A percentile compares a stretch with the other conserved stretches of the same genome.
These are phyloP conservation scores for Diaporthe helianthi DNA, from an alignment of 2,329 filamentous ascomycete species.

Conservation along the genomic window DNA sequence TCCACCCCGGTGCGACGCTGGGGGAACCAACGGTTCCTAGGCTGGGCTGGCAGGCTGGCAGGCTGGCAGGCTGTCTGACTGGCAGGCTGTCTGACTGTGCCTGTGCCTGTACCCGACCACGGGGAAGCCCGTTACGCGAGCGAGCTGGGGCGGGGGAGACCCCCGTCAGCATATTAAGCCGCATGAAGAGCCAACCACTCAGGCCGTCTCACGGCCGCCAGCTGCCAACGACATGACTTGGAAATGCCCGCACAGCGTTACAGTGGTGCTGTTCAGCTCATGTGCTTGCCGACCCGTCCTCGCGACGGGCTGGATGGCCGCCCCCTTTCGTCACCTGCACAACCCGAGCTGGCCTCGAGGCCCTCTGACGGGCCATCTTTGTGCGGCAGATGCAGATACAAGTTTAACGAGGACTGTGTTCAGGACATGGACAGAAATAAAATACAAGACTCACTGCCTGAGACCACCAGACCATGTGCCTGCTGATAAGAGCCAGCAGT, in stretches of 20 bases:
- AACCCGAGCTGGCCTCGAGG: conserved; percentile 1
- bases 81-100: conserved; percentile 5
- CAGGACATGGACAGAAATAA: background rate
- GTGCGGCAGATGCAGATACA: conserved; percentile 1
- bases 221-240: conserved; percentile 26
- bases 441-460: background rate
- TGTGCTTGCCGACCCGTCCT: conserved; percentile 24
- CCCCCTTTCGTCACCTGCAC: conserved; percentile 15
- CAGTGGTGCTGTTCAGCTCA: conserved; percentile 25
- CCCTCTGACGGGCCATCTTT: background rate
- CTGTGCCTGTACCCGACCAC: conserved; percentile 24
- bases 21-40: conserved; percentile 9
- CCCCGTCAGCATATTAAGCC: conserved; percentile 24
- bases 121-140: conserved; percentile 26
- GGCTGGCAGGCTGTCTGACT: no score
- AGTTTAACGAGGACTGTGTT: background rate
- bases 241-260: conserved; percentile 19
- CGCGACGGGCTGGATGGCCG: conserved; percentile 14
- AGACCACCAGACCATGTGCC: background rate
- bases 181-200: conserved; percentile 23
- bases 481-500: background rate
- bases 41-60: background rate
- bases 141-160: conserved; percentile 22
- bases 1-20: background rate
- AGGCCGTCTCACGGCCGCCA: conserved; percentile 4